Conservation (phyloP, 129 eudicot species). For the Heracleum sosnowskyi region DNA sequence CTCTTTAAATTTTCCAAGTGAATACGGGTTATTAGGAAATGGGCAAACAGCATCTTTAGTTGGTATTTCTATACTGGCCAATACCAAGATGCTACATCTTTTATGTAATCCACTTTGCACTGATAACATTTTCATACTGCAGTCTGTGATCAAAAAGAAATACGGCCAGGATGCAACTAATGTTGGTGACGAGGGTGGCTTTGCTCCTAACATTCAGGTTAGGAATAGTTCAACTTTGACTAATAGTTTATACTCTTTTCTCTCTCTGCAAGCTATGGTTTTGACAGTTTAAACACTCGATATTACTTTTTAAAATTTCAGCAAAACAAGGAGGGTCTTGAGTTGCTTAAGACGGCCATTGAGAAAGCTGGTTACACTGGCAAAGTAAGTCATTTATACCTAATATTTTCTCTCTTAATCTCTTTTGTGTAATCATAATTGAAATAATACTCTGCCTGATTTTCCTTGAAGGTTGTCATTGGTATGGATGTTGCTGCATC, state of each 20-base stretch:
- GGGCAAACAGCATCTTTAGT: not conserved
- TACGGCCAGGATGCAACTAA: conserved; percentile 99
- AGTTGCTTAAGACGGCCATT: conserved; percentile 90
- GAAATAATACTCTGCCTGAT: not conserved
- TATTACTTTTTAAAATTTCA: conserved; percentile 22
- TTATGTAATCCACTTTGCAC: not conserved
- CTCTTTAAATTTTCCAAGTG: not conserved
- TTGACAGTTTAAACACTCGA: not conserved
- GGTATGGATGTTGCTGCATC: conserved; percentile 99
- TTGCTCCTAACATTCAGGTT: conserved; percentile 98
- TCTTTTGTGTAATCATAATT: not conserved
- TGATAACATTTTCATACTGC: conserved; percentile 11
- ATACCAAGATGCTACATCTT: not conserved
- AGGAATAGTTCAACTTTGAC: not conserved
- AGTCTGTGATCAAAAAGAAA: conserved; percentile 97
- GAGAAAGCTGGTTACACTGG: conserved; percentile 90
- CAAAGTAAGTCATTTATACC: conserved; percentile 41
- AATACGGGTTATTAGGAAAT: not conserved
- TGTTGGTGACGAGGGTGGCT: conserved; percentile 99
- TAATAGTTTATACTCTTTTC: not conserved
- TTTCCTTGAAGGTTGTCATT: conserved; percentile 62
- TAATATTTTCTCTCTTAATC: not conserved
- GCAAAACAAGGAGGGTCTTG: conserved; percentile 99
- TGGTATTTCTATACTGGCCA: not conserved
- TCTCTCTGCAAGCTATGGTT: not conserved